Conservation (phyloP, 2,329 filamentous ascomycete genomes). For the Pseudogymnoascus sp. region DNA sequence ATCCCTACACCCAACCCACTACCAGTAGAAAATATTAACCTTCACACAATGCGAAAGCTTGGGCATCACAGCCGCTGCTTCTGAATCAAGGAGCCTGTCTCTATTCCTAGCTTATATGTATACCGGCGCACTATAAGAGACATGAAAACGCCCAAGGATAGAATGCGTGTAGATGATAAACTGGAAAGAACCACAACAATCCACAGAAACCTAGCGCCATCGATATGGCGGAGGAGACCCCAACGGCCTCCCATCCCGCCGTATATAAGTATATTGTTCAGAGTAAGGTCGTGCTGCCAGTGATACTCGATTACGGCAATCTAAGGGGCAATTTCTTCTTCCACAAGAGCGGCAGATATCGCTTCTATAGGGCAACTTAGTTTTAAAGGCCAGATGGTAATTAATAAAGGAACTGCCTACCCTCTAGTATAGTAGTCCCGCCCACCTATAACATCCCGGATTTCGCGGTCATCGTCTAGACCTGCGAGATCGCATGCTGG, state of each 20-base stretch:
- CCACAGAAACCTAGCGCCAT: not conserved
- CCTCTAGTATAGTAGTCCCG: not conserved
- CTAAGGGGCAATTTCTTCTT: slow-evolving; percentile 1
- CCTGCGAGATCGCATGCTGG: not conserved
- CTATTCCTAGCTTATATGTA: slow-evolving; percentile 6
- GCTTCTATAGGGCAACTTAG: not conserved
- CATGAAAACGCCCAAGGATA: not conserved
- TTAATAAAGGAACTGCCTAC: not conserved
- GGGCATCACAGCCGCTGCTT: not conserved
- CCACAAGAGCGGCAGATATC: slow-evolving; percentile 7
- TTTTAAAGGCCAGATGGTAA: not conserved
- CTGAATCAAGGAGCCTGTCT: not conserved
- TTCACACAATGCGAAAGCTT: not conserved
- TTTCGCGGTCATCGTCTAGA: not conserved
- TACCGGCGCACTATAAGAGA: slow-evolving; percentile 3
- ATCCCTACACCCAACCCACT: not conserved
- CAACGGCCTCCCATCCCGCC: not conserved
- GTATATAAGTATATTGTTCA: slow-evolving; percentile 2
- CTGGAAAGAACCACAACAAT: not conserved
- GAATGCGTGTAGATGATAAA: not conserved
- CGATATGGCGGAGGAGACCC: slow-evolving; percentile 1
- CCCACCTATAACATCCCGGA: not conserved
- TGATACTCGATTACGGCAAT: slow-evolving; percentile 1
- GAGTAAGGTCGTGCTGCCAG: not conserved
- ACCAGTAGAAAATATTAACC: not conserved